Evolutionary conservation across 495 filamentous ascomycete genomes (phyloP).

Genomic region (Trichoderma virens): DNA sequence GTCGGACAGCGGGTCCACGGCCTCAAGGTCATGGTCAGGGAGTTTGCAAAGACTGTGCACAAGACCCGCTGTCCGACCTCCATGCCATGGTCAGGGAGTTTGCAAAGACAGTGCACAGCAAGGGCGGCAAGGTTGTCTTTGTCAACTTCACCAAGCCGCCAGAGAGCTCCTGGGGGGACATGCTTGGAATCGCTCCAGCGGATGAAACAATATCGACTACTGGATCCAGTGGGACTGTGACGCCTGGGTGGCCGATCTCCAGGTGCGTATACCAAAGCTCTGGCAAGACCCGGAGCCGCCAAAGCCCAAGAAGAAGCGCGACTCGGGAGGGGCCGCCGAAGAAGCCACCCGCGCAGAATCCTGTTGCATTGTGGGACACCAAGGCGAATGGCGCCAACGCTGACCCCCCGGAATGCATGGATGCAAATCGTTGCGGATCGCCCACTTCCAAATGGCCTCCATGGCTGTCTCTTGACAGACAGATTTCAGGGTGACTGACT

Average conservation of each 20-base stretch:
- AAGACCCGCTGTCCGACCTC: too few species aligned
- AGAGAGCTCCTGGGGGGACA: constrained; percentile 58
- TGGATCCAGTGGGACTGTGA: constrained; percentile 68
- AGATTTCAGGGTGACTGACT: too few species aligned
- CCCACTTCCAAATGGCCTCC: too few species aligned
- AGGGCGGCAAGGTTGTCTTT: constrained; percentile 57
- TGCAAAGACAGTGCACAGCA: constrained; percentile 59
- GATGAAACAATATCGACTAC: constrained; percentile 59
- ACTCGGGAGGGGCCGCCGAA: constrained; percentile 17
- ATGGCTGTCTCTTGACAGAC: too few species aligned
- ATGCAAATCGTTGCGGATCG: too few species aligned
- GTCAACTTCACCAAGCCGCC: constrained; percentile 61
- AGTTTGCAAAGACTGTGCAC: too few species aligned
- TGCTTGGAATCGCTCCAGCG: too few species aligned
- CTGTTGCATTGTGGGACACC: constrained; percentile 26
- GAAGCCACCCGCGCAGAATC: constrained; percentile 15
- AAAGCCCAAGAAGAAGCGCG: constrained; percentile 8
- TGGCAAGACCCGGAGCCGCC: constrained; percentile 39
- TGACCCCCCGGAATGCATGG: too few species aligned
- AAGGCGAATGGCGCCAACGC: constrained; percentile 30
- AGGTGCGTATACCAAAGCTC: constrained; percentile 43
- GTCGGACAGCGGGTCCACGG: constrained; percentile 62
- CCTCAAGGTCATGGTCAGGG: constrained; percentile 56
- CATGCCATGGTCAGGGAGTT: too few species aligned
- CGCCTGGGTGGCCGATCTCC: constrained; percentile 56